These are phyloP conservation scores for Arabis hirsuta DNA, from an alignment of 345 rosid genomes.

Conservation along the genomic window DNA sequence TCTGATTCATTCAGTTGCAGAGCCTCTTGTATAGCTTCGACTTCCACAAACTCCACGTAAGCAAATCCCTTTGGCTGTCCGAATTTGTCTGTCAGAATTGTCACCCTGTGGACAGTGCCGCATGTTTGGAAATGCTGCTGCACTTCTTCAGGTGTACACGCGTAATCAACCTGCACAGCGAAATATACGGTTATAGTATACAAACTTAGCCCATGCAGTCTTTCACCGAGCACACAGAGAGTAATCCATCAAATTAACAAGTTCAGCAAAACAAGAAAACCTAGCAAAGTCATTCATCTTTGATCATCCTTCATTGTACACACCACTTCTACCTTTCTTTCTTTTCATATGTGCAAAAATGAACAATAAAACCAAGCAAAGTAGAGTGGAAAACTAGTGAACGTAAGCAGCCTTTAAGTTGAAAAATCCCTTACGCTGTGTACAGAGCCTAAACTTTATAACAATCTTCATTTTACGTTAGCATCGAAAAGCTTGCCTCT, in stretches of 20 bases:
- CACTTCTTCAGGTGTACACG: slow-evolving; percentile 98
- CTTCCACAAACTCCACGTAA: slow-evolving; percentile 89
- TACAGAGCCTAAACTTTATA: slow-evolving; percentile 24
- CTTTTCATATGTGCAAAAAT: slow-evolving; percentile 7
- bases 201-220: not conserved
- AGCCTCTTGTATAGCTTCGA: slow-evolving; percentile 88
- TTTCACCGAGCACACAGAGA: slow-evolving; percentile 15
- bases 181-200: slow-evolving; percentile 4
- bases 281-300: slow-evolving; percentile 8
- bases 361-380: slow-evolving; percentile 27
- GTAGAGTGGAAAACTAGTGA: slow-evolving; percentile 24
- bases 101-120: slow-evolving; percentile 92
- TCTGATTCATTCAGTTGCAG: slow-evolving; percentile 84
- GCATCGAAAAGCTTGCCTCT: slow-evolving; percentile 53
- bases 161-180: slow-evolving; percentile 78
- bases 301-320: slow-evolving; percentile 21
- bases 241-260: slow-evolving; percentile 12
- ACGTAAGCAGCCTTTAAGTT: slow-evolving; percentile 27
- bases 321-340: not conserved
- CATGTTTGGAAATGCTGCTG: slow-evolving; percentile 97
- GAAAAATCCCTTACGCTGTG: slow-evolving; percentile 36
- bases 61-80: slow-evolving; percentile 99
- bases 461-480: slow-evolving; percentile 30
- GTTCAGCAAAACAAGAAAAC: slow-evolving; percentile 19
- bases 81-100: slow-evolving; percentile 88